phyloP scores from a whole-genome alignment of 2,329 filamentous ascomycete species.

The Purpureocillium takamizusanense region DNA sequence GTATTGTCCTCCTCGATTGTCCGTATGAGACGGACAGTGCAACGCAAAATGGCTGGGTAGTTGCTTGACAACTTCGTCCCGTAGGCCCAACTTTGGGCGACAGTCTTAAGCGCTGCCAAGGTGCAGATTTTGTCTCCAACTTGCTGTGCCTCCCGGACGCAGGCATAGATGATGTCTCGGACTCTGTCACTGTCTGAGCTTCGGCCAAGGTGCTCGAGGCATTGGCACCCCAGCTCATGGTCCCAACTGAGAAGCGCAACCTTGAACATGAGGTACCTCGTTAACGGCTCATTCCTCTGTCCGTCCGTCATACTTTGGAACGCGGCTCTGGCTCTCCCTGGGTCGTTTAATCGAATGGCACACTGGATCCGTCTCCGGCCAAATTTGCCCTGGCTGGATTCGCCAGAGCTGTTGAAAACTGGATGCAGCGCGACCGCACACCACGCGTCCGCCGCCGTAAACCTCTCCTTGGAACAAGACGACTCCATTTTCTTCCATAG shows the following conservation, averaged over 20 bases:
- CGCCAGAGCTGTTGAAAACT: slow-evolving; percentile 57
- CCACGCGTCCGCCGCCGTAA: slow-evolving; percentile 55
- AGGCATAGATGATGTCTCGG: slow-evolving; percentile 65
- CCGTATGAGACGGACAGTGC: slow-evolving; percentile 42
- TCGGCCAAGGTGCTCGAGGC: slow-evolving; percentile 52
- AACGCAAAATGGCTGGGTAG: slow-evolving; percentile 32
- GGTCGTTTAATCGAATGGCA: slow-evolving; percentile 39
- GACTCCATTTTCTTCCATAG: slow-evolving; percentile 73
- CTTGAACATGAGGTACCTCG: slow-evolving; percentile 69
- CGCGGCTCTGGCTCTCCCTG: slow-evolving; percentile 16
- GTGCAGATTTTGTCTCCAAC: slow-evolving; percentile 52
- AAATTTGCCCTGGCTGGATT: slow-evolving; percentile 59
- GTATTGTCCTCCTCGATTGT: slow-evolving; percentile 26
- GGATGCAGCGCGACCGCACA: slow-evolving; percentile 59
- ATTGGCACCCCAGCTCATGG: slow-evolving; percentile 48
- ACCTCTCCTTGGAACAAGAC: slow-evolving; percentile 41
- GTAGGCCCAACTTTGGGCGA: slow-evolving; percentile 17
- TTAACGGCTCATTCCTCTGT: slow-evolving; percentile 52
- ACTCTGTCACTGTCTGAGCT: slow-evolving; percentile 35
- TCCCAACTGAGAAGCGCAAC: slow-evolving; percentile 54
- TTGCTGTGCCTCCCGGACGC: slow-evolving; percentile 66
- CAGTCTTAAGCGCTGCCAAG: slow-evolving; percentile 23
- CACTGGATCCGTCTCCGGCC: slow-evolving; percentile 65
- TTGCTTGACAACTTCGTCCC: slow-evolving; percentile 14
- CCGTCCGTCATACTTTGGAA: slow-evolving; percentile 51